Evolutionary conservation across 352 stramenopile species (phyloP), one percentile per base, ranked within the genome.

Genomic region (Pythium chondricola): DNA sequence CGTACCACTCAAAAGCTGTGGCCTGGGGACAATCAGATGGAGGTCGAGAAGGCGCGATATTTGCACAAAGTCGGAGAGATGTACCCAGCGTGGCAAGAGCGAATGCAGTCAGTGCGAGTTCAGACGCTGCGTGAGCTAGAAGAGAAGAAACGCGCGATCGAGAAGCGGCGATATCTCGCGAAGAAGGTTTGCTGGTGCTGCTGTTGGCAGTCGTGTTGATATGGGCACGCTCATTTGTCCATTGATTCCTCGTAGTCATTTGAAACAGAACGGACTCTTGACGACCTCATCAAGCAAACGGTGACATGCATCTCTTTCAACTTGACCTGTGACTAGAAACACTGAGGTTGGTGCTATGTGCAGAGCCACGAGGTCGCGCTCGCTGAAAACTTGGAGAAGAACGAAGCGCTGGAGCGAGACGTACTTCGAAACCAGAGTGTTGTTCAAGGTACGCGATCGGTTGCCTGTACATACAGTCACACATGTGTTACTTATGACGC

Each of bases 291-390:
- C 38, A 63, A 59, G 4, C 74, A 83, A 58, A 85, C 76, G 52
- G 79, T 93, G 22, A 43, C 13, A 17, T 25, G 4, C 35, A n/a
- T n/a, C 17, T 26, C 3, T 26, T 17, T 8, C 22, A 49, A 39
- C 7, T 5, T n/a, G 46, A 30, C 10, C 14, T 44, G 17, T 2
- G 16, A 5, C 33, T 22, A 51, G 41, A 16, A 8, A 16, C 16
- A 41, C 8, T 14, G 24, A 8, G 7, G 13, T 33, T 33, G 29
- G 8, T 33, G 29, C 13, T 33, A 13, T 33, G 29, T 33, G 29
- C 8, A 92, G 80, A 73, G 52, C 7, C 77, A 88, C 31, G 77
- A 89, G 56, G 81, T 92, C 24, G 71, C 83, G 41, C 54, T 92
- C 40, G 64, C 74, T 0, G 67, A 87, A 45, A 89, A 75, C 38